Percentiles rank a stretch among this genome's conserved stretches.
phyloP scores from a whole-genome alignment of 257 asterid genomes.

The Solanum clarkiae region DNA sequence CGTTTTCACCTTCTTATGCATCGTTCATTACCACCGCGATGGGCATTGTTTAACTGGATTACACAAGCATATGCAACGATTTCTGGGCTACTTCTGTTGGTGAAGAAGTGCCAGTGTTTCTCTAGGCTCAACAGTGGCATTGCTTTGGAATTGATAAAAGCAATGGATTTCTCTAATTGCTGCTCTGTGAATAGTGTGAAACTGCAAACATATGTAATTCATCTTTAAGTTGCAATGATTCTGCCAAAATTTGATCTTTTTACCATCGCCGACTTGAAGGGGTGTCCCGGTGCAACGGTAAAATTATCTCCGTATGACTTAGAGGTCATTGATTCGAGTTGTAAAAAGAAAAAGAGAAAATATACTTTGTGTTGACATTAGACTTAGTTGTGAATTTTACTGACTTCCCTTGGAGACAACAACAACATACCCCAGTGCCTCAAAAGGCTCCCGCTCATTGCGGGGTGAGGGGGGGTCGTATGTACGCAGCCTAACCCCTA shows the following conservation, averaged over 20 bases:
- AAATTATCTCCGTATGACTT: neutral
- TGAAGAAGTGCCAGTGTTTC: neutral
- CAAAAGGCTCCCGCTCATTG: too few relatives aligned
- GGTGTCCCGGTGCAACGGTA: neutral
- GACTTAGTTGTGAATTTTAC: neutral
- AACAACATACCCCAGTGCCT: too few relatives aligned
- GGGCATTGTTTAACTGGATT: neutral
- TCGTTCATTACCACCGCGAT: neutral
- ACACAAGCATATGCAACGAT: neutral
- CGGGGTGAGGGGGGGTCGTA: too few relatives aligned
- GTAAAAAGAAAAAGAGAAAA: neutral
- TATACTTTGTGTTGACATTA: neutral
- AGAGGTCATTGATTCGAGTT: neutral
- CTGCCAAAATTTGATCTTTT: neutral
- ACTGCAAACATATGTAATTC: neutral
- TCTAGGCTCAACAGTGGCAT: neutral
- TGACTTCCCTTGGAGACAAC: neutral
- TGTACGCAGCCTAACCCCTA: too few relatives aligned
- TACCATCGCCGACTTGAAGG: neutral
- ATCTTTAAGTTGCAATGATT: neutral
- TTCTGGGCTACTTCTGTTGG: neutral
- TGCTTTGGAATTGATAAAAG: neutral
- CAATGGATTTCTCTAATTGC: neutral
- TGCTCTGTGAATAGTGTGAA: neutral
- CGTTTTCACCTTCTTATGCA: neutral